Evolutionary conservation across 129 eudicot genomes (phyloP).

Genomic region (Glebionis coronaria): DNA sequence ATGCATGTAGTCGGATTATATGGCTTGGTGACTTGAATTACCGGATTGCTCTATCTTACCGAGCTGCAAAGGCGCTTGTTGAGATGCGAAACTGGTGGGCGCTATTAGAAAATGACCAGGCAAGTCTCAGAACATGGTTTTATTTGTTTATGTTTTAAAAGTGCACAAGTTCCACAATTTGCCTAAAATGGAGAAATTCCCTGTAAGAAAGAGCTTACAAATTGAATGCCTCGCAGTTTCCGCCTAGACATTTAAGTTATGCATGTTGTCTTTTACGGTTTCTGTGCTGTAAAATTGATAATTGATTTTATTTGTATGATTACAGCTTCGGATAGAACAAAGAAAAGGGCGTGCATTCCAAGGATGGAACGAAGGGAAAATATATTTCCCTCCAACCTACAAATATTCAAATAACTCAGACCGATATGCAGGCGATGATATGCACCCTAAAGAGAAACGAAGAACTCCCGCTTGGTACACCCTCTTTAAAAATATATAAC

Average conservation of each 20-base stretch:
- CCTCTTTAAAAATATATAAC: not conserved
- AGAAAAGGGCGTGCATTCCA: conserved; percentile 68
- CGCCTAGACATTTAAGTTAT: too few relatives aligned
- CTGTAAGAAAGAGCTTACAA: too few relatives aligned
- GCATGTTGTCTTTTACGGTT: too few relatives aligned
- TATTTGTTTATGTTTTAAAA: not conserved
- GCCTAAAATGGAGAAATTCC: too few relatives aligned
- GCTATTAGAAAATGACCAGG: conserved; percentile 92
- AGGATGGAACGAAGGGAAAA: conserved; percentile 93
- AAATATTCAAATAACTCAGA: conserved; percentile 94
- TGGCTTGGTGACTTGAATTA: conserved; percentile 99
- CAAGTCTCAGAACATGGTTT: conserved; percentile 29
- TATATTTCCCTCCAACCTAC: conserved; percentile 96
- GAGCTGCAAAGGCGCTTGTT: conserved; percentile 88
- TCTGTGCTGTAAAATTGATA: not conserved
- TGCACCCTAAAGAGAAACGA: conserved; percentile 84
- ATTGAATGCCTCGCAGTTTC: too few relatives aligned
- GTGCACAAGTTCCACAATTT: not conserved
- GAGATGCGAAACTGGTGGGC: conserved; percentile 98
- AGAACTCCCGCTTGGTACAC: conserved; percentile 98
- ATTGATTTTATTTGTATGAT: conserved; percentile 1
- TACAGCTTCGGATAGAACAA: conserved; percentile 87
- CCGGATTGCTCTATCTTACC: conserved; percentile 84
- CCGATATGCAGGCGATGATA: conserved; percentile 88
- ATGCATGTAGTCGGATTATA: conserved; percentile 65